These are phyloP conservation scores for Fusarium paranaense DNA, from an alignment of 2,329 filamentous ascomycete genomes.

Conservation along the genomic window DNA sequence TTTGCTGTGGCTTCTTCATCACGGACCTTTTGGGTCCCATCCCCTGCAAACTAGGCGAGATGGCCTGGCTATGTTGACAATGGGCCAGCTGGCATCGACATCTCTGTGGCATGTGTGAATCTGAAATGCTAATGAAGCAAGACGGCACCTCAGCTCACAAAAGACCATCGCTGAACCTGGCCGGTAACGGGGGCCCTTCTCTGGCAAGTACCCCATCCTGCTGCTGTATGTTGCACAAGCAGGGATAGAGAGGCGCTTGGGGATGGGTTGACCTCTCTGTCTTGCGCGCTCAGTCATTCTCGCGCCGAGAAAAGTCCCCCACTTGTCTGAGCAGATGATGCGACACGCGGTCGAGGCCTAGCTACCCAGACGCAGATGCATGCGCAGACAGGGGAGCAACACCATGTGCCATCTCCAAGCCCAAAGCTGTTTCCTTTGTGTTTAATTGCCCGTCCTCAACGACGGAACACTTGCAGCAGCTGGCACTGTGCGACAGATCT, in stretches of 20 bases:
- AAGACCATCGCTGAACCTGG: neutral
- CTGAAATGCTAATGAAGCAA: neutral
- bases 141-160: neutral
- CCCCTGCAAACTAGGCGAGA: neutral
- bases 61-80: neutral
- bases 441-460: slow-evolving; percentile 38
- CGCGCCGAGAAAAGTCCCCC: slow-evolving; percentile 26
- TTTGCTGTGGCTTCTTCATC: slow-evolving; percentile 20
- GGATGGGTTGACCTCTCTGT: slow-evolving; percentile 13
- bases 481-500: slow-evolving; percentile 45
- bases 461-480: slow-evolving; percentile 7
- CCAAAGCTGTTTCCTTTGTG: slow-evolving; percentile 38
- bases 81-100: neutral
- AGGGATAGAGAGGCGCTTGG: slow-evolving; percentile 31
- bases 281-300: slow-evolving; percentile 28
- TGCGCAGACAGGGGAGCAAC: slow-evolving; percentile 39
- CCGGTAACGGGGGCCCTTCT: neutral
- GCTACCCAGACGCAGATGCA: slow-evolving; percentile 26
- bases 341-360: slow-evolving; percentile 42
- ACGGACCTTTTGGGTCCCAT: neutral
- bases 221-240: slow-evolving; percentile 20
- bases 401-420: slow-evolving; percentile 36
- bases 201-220: neutral
- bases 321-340: slow-evolving; percentile 41
- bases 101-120: neutral